phyloP scores from a whole-genome alignment of 1,284 basidiomycete species.

The Irpex rosettiformis region DNA sequence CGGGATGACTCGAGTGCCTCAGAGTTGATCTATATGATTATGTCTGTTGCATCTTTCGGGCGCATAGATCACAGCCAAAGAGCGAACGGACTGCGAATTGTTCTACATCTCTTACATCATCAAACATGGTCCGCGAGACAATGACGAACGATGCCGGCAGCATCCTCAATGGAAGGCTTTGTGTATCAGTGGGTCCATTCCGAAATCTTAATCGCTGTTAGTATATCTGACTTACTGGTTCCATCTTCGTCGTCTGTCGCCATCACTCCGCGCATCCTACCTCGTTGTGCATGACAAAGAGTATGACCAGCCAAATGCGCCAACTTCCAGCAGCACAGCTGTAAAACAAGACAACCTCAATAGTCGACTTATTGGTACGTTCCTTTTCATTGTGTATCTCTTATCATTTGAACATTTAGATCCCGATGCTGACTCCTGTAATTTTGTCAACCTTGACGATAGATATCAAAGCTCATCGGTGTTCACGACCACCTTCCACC shows the following conservation, averaged over 20 bases:
- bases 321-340: constrained; percentile 21
- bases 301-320: constrained; percentile 53
- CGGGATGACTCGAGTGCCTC: constrained; percentile 3
- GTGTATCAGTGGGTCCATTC: constrained; percentile 55
- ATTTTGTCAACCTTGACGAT: background rate
- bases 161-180: constrained; percentile 66
- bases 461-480: constrained; percentile 37
- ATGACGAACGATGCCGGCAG: constrained; percentile 40
- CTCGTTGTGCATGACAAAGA: constrained; percentile 36
- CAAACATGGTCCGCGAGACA: constrained; percentile 39
- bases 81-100: constrained; percentile 84
- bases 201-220: constrained; percentile 1
- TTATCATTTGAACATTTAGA: background rate
- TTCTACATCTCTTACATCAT: constrained; percentile 73
- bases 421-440: background rate
- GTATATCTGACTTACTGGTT: background rate
- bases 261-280: constrained; percentile 3
- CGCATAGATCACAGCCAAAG: constrained; percentile 64
- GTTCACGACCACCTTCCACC: constrained; percentile 20
- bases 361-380: constrained; percentile 56
- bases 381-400: background rate
- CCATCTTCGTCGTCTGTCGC: background rate
- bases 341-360: constrained; percentile 51
- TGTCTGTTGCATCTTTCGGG: background rate
- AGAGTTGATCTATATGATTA: background rate